Evolutionary conservation across 371 early-diverging fungal species (phyloP), one percentile per base, ranked within the genome.

Genomic region (Catenaria anguillulae): DNA sequence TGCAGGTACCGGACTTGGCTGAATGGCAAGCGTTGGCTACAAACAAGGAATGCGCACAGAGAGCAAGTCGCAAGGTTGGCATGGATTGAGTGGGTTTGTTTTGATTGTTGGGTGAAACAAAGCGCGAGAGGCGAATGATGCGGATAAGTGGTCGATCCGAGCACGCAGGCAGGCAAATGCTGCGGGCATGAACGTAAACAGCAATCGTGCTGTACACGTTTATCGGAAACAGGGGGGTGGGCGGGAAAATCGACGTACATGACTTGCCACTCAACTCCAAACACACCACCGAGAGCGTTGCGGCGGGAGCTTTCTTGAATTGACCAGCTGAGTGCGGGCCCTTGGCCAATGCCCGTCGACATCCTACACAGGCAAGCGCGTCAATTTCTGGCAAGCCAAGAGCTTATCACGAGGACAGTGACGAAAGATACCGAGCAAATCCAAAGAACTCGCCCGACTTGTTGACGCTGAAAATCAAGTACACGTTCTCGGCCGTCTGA

Each of bases 361-460:
- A 50, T 50, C 15, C 52, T 50, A 29, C 1, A 24, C 4, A 24
- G 17, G 60, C 48, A 10, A 23, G 46, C 37, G 37, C 35, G 60
- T 24, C 43, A 55, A 50, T 45, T 54, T 48, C 42, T 33, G 0
- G 42, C 40, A 4, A 34, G 52, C 42, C 56, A 35, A 33, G 43
- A 46, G 45, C 35, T 23, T 60, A 48, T 60, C n/a, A n/a, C 46
- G 46, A 46, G 46, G n/a, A 46, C 2, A 19, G 23, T 8, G 46
- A 46, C 5, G n/a, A 46, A 19, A 46, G n/a, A 10, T 71, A 71
- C 70, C 73, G 65, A 29, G 78, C 79, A 62, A 68, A 75, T 24
- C 79, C 79, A 66, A 76, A 76, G 62, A 79, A 79, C 61, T 77
- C 78, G 4, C 79, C 78, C 56, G 71, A 71, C 66, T 75, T 77